phyloP scores from a whole-genome alignment of 192 early-diverging fungal species.

The Backusella morwellensis region DNA sequence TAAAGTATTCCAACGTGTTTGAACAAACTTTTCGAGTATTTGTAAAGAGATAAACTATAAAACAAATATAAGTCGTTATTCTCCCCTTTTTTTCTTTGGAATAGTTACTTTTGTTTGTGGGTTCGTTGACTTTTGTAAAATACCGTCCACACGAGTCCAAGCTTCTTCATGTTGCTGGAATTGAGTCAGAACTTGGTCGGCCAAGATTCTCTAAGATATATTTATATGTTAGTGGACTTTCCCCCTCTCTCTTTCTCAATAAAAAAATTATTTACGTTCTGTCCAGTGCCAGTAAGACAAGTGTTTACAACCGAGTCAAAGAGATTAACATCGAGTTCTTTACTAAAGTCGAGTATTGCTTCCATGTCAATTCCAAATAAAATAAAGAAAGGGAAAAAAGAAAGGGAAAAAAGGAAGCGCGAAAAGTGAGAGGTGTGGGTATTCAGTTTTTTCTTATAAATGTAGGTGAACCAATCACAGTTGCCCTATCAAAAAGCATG shows the following conservation, averaged over 20 bases:
- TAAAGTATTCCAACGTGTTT: slow-evolving; percentile 97
- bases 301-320: slow-evolving; percentile 89
- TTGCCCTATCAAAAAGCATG: not conserved
- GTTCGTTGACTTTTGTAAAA: slow-evolving; percentile 78
- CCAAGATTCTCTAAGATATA: slow-evolving; percentile 72
- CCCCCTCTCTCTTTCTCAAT: not conserved
- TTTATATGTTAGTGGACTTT: not conserved
- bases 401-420: not conserved
- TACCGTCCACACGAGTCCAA: slow-evolving; percentile 92
- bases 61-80: not conserved
- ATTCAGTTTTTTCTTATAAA: not conserved
- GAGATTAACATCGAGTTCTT: slow-evolving; percentile 80
- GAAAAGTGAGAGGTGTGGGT: not conserved
- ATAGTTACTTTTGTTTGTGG: slow-evolving; percentile 72
- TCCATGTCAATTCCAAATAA: slow-evolving; percentile 23
- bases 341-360: slow-evolving; percentile 85
- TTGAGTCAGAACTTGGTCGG: slow-evolving; percentile 83
- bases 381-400: not conserved
- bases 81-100: not conserved
- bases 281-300: slow-evolving; percentile 70
- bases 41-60: slow-evolving; percentile 70
- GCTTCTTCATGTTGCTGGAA: slow-evolving; percentile 95
- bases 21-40: slow-evolving; percentile 93
- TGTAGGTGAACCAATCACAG: not conserved
- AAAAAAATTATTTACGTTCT: slow-evolving; percentile 48